These are phyloP conservation scores for Alternaria gaisen DNA, from an alignment of 2,329 filamentous ascomycete species.

Conservation along the genomic window DNA sequence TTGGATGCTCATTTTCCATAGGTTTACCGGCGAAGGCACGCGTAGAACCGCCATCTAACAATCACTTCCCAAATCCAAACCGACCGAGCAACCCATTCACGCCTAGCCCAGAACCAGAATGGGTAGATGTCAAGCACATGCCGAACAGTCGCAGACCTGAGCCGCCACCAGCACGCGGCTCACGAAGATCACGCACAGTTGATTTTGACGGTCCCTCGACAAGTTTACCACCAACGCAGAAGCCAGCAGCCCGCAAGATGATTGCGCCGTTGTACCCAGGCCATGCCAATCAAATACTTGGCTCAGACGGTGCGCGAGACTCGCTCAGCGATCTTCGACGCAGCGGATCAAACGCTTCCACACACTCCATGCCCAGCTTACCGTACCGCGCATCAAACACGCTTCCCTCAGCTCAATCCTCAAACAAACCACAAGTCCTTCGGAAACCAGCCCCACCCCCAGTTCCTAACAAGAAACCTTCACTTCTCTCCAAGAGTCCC, in stretches of 20 bases:
- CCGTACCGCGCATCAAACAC: slow-evolving; percentile 25
- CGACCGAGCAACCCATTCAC: slow-evolving; percentile 84
- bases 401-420: slow-evolving; percentile 11
- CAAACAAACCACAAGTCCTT: slow-evolving; percentile 34
- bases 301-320: slow-evolving; percentile 34
- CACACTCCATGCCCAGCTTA: slow-evolving; percentile 41
- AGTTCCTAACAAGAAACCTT: slow-evolving; percentile 46
- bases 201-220: slow-evolving; percentile 43
- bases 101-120: slow-evolving; percentile 78
- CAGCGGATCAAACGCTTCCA: slow-evolving; percentile 36
- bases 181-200: slow-evolving; percentile 38
- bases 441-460: slow-evolving; percentile 48
- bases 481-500: slow-evolving; percentile 30
- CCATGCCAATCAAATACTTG: slow-evolving; percentile 30
- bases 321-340: slow-evolving; percentile 33
- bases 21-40: slow-evolving; percentile 78
- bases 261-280: slow-evolving; percentile 40
- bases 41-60: slow-evolving; percentile 70
- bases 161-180: slow-evolving; percentile 44
- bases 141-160: slow-evolving; percentile 32
- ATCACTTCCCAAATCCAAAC: slow-evolving; percentile 74
- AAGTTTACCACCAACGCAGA: slow-evolving; percentile 26
- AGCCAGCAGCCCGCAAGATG: slow-evolving; percentile 41
- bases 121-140: slow-evolving; percentile 66
- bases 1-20: slow-evolving; percentile 43